Evolutionary conservation across 2,329 filamentous ascomycete genomes (phyloP), one percentile per base, ranked within the genome.

Genomic region (Diaporthe caulivora): DNA sequence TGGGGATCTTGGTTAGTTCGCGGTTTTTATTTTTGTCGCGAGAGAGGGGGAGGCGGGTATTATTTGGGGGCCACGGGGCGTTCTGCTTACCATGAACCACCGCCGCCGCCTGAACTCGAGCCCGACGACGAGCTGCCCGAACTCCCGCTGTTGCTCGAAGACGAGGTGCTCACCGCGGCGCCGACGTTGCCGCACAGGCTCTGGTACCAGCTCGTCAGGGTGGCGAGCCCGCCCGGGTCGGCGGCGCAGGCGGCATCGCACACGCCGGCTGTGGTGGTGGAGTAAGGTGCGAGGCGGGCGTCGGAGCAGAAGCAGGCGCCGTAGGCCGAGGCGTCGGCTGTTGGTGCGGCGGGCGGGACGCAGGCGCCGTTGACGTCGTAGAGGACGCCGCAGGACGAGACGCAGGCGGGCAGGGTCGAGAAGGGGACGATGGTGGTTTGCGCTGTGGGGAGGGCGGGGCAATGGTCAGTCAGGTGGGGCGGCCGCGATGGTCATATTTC

Each of bases 231-330:
- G 60, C 82, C 80, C 0, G 87, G 77, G 3, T 85, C 81, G 10
- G 82, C 84, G 17, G 86, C 82, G 78, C 93, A 95, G 29, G 85
- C 86, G 21, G 83, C 78, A 74, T 91, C 88, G 83, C 94, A 95
- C 18, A 94, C 87, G 6, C 89, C 89, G 6, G 86, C 83, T 5
- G 88, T 86, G 44, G 86, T 88, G 15, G 85, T 83, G 42, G 89
- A 88, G 72, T 95, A 91, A 11, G 86, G 81, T 5, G 86, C 83
- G 3, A 97, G 87, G 29, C 87, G 84, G 17, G 86, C 76, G 65
- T 92, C 90, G 77, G 87, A 84, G 84, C 95, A 97, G 84, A 97
- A 95, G 83, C 95, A 97, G 47, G 87, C 85, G 68, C 90, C 86
- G 81, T 93, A 94, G 55, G 86, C 88, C 26, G 81, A 79, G 53